Base-by-base conservation (phyloP, 108 stramenopile species). In the Nitzschia sp. region DNA sequence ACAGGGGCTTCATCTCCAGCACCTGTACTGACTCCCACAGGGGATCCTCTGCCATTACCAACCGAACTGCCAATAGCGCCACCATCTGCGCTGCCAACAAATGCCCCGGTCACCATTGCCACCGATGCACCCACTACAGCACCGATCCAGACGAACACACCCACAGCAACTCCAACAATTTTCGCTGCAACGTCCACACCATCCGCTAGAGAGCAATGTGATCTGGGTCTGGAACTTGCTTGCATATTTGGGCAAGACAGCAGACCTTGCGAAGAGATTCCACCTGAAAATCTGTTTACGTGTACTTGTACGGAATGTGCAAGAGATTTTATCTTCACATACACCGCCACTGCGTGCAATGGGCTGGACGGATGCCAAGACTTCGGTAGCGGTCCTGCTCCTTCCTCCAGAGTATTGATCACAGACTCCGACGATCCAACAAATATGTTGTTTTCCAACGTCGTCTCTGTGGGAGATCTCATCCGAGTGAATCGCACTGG, bases 241-340 rank as follows among this genome's bases (percentile, higher is more conserved):
- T 42, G 38, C 15, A 8, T 42, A 8, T 42, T 11, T 15, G 38
- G 38, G 15, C 11, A 42, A 8, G 38, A 15, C 15, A 15, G 38
- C 38, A 11, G 8, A 15, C 15, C 38, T 11, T 70, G 69, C 34
- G 46, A 4, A 9, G 58, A 59, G 17, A 59, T 70, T 23, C 21
- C 25, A 17, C 27, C 19, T 35, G 57, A 70, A 26, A 46, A 2
- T 38, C 3, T 59, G 27, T 27, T 42, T 45, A 32, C 33, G 5
- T 72, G 71, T 25, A 24, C 17, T 2, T 72, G 71, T 54, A 47
- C 33, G 1, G 54, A 72, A 2, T 72, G 71, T 42, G 71, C 47
- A 15, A 35, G 54, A 36, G 35, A 63, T 1, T 30, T 63, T 18
- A n/a, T 36, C 11, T 64, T 72, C 62, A 38, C 18, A 4, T 72